phyloP scores from a whole-genome alignment of 1,284 basidiomycete species.

The Schizophyllum amplum region DNA sequence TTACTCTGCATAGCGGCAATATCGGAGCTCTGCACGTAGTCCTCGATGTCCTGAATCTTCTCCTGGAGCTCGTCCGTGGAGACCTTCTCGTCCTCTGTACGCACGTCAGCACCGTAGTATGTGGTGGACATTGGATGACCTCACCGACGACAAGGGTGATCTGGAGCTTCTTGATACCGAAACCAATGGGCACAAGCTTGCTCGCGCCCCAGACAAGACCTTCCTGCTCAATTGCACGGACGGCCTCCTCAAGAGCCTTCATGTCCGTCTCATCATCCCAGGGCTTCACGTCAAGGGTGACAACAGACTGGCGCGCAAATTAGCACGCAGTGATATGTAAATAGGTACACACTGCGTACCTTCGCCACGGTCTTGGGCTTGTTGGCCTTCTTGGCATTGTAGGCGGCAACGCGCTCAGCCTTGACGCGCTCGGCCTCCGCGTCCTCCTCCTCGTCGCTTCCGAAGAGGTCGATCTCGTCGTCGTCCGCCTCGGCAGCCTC shows the following conservation, averaged over 20 bases:
- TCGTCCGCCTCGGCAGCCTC: conserved; percentile 77
- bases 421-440: conserved; percentile 93
- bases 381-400: conserved; percentile 88
- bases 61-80: conserved; percentile 95
- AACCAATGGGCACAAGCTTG: conserved; percentile 92
- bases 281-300: conserved; percentile 96
- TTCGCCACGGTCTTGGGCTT: conserved; percentile 90
- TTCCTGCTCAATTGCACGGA: conserved; percentile 84
- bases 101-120: conserved; percentile 2
- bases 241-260: conserved; percentile 74
- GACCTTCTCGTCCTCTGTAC: conserved; percentile 86
- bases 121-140: conserved; percentile 22
- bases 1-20: conserved; percentile 85
- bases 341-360: conserved; percentile 32
- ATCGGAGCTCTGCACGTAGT: conserved; percentile 94
- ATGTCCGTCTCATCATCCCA: conserved; percentile 99
- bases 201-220: conserved; percentile 94
- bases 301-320: conserved; percentile 63
- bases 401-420: conserved; percentile 91
- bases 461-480: conserved; percentile 91
- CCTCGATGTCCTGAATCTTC: conserved; percentile 78
- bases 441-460: conserved; percentile 83
- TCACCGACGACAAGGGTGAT: conserved; percentile 91
- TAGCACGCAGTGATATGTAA: conserved; percentile 9
- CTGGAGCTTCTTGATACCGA: conserved; percentile 69